These are phyloP conservation scores for Neckera pumila DNA, from an alignment of 225 moss, liverwort and hornwort genomes.

Conservation along the genomic window DNA sequence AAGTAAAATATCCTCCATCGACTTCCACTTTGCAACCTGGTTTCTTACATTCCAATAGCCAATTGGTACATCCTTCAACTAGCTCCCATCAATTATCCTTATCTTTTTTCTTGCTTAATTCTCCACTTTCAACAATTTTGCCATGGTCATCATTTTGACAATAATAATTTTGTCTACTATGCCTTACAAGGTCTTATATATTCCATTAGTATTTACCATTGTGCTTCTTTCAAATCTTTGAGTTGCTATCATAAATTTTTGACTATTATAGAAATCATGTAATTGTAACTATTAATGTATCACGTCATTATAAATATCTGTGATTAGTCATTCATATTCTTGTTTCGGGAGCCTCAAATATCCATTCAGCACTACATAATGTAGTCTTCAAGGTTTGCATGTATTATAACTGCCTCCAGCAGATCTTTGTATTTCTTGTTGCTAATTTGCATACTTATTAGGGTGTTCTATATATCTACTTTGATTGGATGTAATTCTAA, in stretches of 20 bases:
- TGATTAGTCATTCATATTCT: not conserved
- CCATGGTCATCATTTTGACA: not conserved
- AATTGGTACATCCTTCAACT: not conserved
- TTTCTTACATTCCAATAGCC: not conserved
- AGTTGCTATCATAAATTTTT: not conserved
- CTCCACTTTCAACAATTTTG: not conserved
- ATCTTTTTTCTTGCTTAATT: not conserved
- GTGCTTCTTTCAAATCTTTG: not conserved
- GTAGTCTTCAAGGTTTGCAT: not conserved
- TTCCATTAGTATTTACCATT: not conserved
- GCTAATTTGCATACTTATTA: not conserved
- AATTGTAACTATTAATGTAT: not conserved
- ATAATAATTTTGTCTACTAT: not conserved
- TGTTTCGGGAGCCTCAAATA: not conserved
- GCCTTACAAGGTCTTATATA: not conserved
- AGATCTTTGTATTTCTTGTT: not conserved
- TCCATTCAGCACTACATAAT: not conserved
- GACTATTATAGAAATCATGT: not conserved
- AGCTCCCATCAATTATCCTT: not conserved
- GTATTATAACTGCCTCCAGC: not conserved
- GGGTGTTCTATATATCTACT: not conserved
- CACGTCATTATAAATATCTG: not conserved
- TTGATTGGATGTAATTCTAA: not conserved
- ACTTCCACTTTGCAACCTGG: not conserved
- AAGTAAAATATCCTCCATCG: not conserved